phyloP scores from a whole-genome alignment of 2,329 filamentous ascomycete genomes.

The Pseudogymnoascus sp. region DNA sequence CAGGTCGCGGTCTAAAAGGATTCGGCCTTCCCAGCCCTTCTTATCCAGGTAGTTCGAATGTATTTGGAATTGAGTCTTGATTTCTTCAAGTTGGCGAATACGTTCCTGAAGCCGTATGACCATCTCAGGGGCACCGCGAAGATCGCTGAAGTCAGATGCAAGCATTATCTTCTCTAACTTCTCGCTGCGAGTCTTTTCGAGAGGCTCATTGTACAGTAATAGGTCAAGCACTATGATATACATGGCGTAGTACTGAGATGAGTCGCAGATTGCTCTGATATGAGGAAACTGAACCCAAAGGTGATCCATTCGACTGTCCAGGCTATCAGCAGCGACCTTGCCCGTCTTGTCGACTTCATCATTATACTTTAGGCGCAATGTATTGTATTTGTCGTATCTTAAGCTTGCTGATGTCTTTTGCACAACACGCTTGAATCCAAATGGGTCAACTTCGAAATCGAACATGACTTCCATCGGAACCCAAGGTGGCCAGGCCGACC shows the following conservation, averaged over 20 bases:
- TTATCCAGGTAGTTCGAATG: constrained; percentile 81
- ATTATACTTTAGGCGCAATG: constrained; percentile 91
- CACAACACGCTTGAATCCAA: constrained; percentile 96
- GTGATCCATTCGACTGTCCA: constrained; percentile 83
- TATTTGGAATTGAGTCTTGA: constrained; percentile 93
- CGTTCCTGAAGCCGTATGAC: constrained; percentile 85
- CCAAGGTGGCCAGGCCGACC: constrained; percentile 94
- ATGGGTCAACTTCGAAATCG: constrained; percentile 86
- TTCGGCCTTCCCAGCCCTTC: constrained; percentile 83
- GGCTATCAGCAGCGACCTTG: constrained; percentile 45
- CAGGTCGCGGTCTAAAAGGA: constrained; percentile 83
- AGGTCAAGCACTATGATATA: constrained; percentile 97
- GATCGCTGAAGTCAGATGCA: constrained; percentile 94
- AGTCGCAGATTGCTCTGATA: constrained; percentile 91
- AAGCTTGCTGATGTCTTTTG: constrained; percentile 93
- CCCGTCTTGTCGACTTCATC: constrained; percentile 74
- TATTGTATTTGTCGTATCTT: constrained; percentile 97
- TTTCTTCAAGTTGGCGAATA: constrained; percentile 88
- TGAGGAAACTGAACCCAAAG: constrained; percentile 96
- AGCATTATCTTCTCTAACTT: constrained; percentile 97
- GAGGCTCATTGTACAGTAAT: constrained; percentile 88
- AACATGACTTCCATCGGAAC: constrained; percentile 98
- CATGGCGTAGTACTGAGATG: constrained; percentile 92
- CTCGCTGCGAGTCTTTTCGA: constrained; percentile 95
- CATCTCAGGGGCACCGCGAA: constrained; percentile 88